Evolutionary conservation across 805 yeast genomes (phyloP).

Genomic region (Candida ovalis): DNA sequence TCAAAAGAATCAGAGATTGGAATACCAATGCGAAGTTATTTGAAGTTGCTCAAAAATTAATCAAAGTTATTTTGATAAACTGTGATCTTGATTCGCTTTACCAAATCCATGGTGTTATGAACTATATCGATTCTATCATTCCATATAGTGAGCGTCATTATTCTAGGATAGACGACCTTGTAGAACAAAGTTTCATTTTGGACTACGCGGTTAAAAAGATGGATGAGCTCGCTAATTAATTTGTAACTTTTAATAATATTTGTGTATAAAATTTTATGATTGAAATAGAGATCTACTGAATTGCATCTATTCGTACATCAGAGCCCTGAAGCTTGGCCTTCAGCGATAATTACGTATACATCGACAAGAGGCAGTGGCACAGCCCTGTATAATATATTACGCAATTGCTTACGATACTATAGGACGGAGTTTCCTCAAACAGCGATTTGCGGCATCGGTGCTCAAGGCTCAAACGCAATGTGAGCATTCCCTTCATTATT

Average conservation of each 20-base stretch:
- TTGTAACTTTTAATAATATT: background rate
- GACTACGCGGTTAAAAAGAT: constrained; percentile 83
- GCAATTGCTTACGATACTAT: background rate
- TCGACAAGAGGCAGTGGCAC: no score
- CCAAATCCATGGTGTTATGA: constrained; percentile 64
- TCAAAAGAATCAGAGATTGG: constrained; percentile 89
- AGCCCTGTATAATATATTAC: no score
- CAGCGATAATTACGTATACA: no score
- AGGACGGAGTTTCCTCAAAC: background rate
- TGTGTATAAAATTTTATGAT: background rate
- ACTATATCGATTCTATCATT: constrained; percentile 65
- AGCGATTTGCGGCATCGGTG: no score
- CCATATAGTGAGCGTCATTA: constrained; percentile 91
- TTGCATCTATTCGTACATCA: no score
- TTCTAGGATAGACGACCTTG: constrained; percentile 66
- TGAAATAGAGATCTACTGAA: no score
- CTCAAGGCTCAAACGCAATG: no score
- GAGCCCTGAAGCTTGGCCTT: no score
- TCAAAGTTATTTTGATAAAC: constrained; percentile 57
- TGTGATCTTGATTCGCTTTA: constrained; percentile 54
- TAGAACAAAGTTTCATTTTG: constrained; percentile 80
- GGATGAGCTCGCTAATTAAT: constrained; percentile 38
- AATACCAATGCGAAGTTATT: constrained; percentile 83
- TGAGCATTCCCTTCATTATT: no score
- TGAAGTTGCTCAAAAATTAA: constrained; percentile 72